These are phyloP conservation scores for Schoenoplectus tabernaemontani DNA, from an alignment of 202 grass and related monocot species.

Conservation along the genomic window DNA sequence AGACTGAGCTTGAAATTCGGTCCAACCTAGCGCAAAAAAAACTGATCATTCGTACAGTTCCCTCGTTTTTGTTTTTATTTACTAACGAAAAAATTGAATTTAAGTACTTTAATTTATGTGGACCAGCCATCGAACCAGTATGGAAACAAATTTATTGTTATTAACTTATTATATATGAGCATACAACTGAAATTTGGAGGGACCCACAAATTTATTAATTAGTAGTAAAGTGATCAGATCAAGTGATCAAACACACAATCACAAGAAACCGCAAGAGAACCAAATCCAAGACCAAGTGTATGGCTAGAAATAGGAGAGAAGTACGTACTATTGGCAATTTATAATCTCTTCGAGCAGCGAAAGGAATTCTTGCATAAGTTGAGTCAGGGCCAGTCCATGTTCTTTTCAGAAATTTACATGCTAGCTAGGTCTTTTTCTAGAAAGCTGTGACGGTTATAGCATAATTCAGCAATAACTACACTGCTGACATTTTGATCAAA, in stretches of 20 bases:
- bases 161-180: not conserved
- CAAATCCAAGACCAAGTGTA: not conserved
- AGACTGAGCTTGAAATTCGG: too few species aligned
- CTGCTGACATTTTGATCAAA: too few species aligned
- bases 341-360: not conserved
- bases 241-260: not conserved
- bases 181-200: not conserved
- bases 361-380: not conserved
- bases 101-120: not conserved
- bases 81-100: not conserved
- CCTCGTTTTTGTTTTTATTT: not conserved
- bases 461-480: too few species aligned
- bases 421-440: not conserved
- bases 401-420: conserved; percentile 4
- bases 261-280: not conserved
- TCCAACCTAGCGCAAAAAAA: too few species aligned
- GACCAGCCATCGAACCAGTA: not conserved
- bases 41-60: too few species aligned
- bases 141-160: not conserved
- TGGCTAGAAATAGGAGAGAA: not conserved
- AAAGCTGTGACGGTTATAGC: too few species aligned
- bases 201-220: not conserved
- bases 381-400: not conserved
- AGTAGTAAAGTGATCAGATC: not conserved
- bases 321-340: not conserved